Evolutionary conservation across 495 filamentous ascomycete genomes (phyloP), one percentile per base, ranked within the genome.

Genomic region (Neurospora africana): DNA sequence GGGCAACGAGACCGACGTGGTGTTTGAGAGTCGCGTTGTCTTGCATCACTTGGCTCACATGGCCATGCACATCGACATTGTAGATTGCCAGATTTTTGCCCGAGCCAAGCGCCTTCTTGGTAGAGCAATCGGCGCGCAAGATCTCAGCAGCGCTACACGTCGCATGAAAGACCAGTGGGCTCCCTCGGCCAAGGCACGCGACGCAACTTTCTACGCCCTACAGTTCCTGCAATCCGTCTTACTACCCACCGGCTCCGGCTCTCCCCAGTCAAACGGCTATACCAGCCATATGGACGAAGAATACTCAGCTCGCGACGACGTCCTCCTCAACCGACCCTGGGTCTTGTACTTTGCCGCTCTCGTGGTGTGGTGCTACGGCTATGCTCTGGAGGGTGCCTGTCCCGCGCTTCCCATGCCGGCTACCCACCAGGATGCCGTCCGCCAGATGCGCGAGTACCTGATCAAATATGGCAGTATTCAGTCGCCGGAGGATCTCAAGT

Each of bases 1-100:
- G 69, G 82, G 82, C 74, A 81, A 74, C 73, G 90, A 93, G 69
- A 89, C 92, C 68, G 92, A 94, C 72, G 90, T 91, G 69, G 88
- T 94, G 27, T 94, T 94, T 74, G 92, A 98, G 77, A 92, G 89
- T 74, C 88, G 93, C 65, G 95, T 90, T 30, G 94, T 97, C 21
- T 84, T 98, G 65, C 95, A 99, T 77, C 92, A 95, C 72, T 84
- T 99, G 10, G 96, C 95, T 4, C 95, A 99, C 79, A 98, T 99
- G 93, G 93, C 92, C 4, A 97, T 97, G 86, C 95, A 98, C 78
- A 95, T 98, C 10, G 95, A 98, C 78, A 92, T 98, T 65, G 92
- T 95, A n/a, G 95, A 98, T 79, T 94, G 94, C 77, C 95, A 98
- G 80, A 95, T 98, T 73, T 98, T 96, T 78, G 95, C 94, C 10